Evolutionary conservation across 345 rosid species (phyloP), one percentile per base, ranked within the genome.

Genomic region (Salix udensis): DNA sequence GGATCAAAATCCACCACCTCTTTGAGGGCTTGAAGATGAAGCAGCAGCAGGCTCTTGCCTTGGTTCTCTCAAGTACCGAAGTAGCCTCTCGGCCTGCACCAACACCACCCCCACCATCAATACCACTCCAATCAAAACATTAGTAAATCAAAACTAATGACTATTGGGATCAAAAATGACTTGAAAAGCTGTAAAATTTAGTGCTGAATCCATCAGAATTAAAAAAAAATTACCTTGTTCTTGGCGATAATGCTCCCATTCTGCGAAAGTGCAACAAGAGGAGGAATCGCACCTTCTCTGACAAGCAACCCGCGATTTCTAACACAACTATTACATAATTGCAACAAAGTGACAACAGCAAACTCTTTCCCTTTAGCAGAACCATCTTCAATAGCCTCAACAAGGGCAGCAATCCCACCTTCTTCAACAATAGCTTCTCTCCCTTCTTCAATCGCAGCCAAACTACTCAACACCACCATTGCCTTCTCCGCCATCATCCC

Each of bases 201-300:
- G 24, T 9, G 9, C 46, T 9, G 1, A 8, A 31, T 2, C 18
- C 31, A 23, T 53, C 15, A 65, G 14, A 30, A 52, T 40, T n/a
- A 72, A 34, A 14, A n/a, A 50, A 18, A 48, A 11, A 4, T 0
- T 52, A 94, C 98, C 98, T 89, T 94, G 67, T 90, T 91, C 84
- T 91, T 94, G 19, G 98, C 93, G 65, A 88, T 88, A 67, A 86
- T 80, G 48, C 88, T 86, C 37, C 95, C 94, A 5, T 87, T 89
- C 85, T 96, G 99, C 2, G 98, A 96, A 36, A 92, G 91, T 1
- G 95, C 97, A 24, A 89, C 99, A 34, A 96, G 95, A 3, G 98
- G 99, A 79, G 99, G 98, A 81, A 96, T 96, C 28, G 95, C 99
- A 5, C 99, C 99, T 91, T 96, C 99, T 69, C 96, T 87, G 7